Evolutionary conservation across 176 grass and related monocot species (phyloP), one percentile per base, ranked within the genome.

Genomic region (Avena eriantha): DNA sequence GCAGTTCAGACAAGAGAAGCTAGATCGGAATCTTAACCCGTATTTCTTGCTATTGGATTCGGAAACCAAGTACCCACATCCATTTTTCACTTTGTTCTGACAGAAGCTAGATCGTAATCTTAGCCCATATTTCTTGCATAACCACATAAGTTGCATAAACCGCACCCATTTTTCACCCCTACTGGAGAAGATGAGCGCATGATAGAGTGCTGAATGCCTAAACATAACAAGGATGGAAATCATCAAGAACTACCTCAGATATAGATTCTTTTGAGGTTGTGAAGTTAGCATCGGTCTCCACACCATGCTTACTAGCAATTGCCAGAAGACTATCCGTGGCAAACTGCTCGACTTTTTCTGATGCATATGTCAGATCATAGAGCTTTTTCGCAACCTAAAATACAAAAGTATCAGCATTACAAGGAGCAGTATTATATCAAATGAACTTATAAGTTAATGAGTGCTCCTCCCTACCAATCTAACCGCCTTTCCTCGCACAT

Each of bases 361-460:
- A 94, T 75, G 92, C 94, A 69, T 94, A 97, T 69, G 73, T 76
- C 45, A 99, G 89, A 79, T 84, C 76, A 85, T 92, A 93, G 34
- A 99, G 89, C 79, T 93, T 99, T 74, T 99, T 99, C 43, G 85
- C 78, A 86, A 99, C 92, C 96, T 98, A 83, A 83, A 50, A 78
- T 45, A 78, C 58, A 73, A 7, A 84, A 66, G 64, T 31, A 68
- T 74, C 34, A 80, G 33, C 58, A 83, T 82, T 81, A 71, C 61
- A 53, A 67, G 61, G 47, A 12, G 4, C 46, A 23, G 31, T 76
- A 81, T 69, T 53, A 70, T 46, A 81, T 77, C n/a, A 82, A 53
- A 78, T 45, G 39, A 82, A 72, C 54, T 76, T 79, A 83, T 54
- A 82, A 63, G 23, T 70, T 79, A 80, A 41, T 48, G 22, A 90